phyloP scores from a whole-genome alignment of 768 basidiomycete genomes.

The Tremella fuciformis region DNA sequence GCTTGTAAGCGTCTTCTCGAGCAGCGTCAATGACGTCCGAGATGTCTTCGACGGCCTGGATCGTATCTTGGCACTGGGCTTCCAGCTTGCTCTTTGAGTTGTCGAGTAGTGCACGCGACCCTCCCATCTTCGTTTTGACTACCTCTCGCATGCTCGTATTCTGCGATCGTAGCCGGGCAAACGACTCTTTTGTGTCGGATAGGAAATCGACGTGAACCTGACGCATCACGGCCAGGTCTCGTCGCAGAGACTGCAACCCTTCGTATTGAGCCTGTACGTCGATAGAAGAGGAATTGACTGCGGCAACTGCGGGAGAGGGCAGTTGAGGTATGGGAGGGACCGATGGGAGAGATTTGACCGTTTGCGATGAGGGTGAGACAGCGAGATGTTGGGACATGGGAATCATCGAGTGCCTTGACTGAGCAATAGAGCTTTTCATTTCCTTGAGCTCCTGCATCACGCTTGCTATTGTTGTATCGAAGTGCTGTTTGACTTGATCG shows the following conservation, averaged over 20 bases:
- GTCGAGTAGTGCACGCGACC: constrained; percentile 81
- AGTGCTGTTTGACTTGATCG: constrained; percentile 98
- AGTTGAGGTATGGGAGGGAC: constrained; percentile 11
- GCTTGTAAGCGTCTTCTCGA: constrained; percentile 85
- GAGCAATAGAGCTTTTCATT: constrained; percentile 64
- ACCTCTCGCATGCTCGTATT: constrained; percentile 84
- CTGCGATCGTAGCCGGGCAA: constrained; percentile 73
- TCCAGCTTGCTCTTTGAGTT: constrained; percentile 92
- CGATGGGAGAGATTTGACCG: constrained; percentile 13
- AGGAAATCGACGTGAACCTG: constrained; percentile 94
- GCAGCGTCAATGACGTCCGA: constrained; percentile 85
- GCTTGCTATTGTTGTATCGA: constrained; percentile 81
- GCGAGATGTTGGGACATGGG: constrained; percentile 38
- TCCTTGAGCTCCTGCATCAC: constrained; percentile 89
- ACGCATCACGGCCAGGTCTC: constrained; percentile 88
- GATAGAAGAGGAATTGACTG: constrained; percentile 33
- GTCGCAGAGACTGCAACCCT: constrained; percentile 87
- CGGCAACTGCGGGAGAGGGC: constrained; percentile 13
- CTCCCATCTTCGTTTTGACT: constrained; percentile 74
- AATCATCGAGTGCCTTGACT: constrained; percentile 57
- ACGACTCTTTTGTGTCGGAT: constrained; percentile 81
- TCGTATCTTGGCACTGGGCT: constrained; percentile 75
- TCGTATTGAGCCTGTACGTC: constrained; percentile 91
- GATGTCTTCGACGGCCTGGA: constrained; percentile 89
- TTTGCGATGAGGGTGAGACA: constrained; percentile 50